Percentiles rank a stretch among this genome's conserved stretches.
phyloP scores from a whole-genome alignment of 345 rosid genomes.

The Eucalyptus pumila region DNA sequence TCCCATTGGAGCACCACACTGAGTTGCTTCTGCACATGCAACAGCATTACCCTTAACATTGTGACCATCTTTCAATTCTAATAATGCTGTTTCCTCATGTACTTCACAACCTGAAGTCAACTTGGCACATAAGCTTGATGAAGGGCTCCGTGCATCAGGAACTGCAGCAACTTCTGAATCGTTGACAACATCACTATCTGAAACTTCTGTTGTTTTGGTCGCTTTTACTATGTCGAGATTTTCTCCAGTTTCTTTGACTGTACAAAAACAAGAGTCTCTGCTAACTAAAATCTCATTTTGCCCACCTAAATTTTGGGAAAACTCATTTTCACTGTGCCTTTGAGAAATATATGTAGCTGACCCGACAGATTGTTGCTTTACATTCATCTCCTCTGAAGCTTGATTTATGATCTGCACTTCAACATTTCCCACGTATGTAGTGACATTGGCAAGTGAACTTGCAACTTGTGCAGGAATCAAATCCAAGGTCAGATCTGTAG shows the following conservation, averaged over 20 bases:
- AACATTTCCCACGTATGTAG: conserved; percentile 1
- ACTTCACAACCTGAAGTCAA: background rate
- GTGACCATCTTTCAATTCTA: background rate
- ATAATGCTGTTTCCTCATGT: background rate
- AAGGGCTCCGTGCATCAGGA: background rate
- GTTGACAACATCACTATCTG: background rate
- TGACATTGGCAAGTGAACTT: conserved; percentile 3
- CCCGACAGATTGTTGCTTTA: conserved; percentile 1
- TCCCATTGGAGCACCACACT: background rate
- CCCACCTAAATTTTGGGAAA: background rate
- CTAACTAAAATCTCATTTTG: background rate
- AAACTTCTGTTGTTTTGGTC: background rate
- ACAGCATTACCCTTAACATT: background rate
- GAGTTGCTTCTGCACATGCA: background rate
- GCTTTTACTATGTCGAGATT: background rate
- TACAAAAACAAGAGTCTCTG: background rate
- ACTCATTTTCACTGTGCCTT: background rate
- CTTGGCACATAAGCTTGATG: background rate
- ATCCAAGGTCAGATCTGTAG: conserved; percentile 1
- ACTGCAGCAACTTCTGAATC: background rate
- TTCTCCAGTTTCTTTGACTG: background rate
- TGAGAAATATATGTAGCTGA: background rate
- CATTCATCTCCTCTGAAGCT: background rate
- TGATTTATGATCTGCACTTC: conserved; percentile 3
- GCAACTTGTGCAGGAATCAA: conserved; percentile 10